Conservation (phyloP, 106 monocot genomes). For the Narthecium ossifragum region DNA sequence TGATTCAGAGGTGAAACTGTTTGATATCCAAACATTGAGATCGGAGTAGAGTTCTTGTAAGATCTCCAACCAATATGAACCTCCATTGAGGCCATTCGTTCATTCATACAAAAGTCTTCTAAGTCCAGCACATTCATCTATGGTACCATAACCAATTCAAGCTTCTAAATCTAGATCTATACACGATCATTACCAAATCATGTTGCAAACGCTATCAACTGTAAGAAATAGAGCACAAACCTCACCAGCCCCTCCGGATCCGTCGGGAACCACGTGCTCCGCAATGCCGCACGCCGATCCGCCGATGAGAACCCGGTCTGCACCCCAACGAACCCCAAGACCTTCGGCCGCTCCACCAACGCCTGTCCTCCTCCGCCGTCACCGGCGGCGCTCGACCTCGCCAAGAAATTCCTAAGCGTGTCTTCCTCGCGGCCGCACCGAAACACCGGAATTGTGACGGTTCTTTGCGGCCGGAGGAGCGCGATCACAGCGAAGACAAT, state of each 20-base stretch:
- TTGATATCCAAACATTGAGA: too few relatives aligned
- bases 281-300: conserved; percentile 50
- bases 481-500: conserved; percentile 1
- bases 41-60: neutral
- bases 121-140: neutral
- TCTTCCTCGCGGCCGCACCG: conserved; percentile 4
- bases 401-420: conserved; percentile 2
- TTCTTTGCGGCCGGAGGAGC: neutral
- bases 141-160: too few relatives aligned
- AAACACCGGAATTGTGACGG: neutral
- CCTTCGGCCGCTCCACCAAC: conserved; percentile 28
- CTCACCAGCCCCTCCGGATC: conserved; percentile 74
- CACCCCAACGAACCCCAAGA: conserved; percentile 90
- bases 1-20: too few relatives aligned
- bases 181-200: neutral
- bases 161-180: neutral
- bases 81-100: neutral
- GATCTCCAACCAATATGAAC: neutral
- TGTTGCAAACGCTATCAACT: neutral
- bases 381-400: neutral
- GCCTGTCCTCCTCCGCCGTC: too few relatives aligned
- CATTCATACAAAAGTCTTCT: neutral
- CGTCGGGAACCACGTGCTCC: conserved; percentile 89
- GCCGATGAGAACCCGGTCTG: conserved; percentile 79
- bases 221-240: neutral